Evolutionary conservation across 345 rosid genomes (phyloP), one percentile per base, ranked within the genome.

Genomic region (Arabis alpina): DNA sequence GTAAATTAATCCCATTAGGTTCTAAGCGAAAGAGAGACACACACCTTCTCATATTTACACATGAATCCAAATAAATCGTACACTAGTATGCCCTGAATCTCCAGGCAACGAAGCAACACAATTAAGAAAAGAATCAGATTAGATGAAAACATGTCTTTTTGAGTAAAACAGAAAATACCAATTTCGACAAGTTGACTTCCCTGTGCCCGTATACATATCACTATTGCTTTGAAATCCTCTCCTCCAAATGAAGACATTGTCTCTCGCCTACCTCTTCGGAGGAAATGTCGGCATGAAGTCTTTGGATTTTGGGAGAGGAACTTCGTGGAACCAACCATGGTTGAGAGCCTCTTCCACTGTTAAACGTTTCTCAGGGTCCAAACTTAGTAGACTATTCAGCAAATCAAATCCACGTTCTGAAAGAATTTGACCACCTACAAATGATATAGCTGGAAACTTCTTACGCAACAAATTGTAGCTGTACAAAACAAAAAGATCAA

Each of bases 321-420:
- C 89, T 75, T 93, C 97, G 2, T 0, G 64, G 72, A 93, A 93
- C 98, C 98, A 93, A 37, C 82, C 76, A 72, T 93, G 98, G 68
- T 85, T 79, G 15, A 88, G 84, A 11, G 98, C 97, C 23, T 65
- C 93, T 47, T 85, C 93, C 52, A 72, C 97, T 43, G 97, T 82
- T 75, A 93, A 67, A 77, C 96, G 80, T 89, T 83, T 86, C 75
- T 82, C 85, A 47, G 97, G 97, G 63, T 90, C 88, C 66, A 79
- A 90, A 5, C 85, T 80, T 49, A 93, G 66, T 75, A 93, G 85
- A 61, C 71, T 74, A 70, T 77, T 90, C 68, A 93, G 62, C 71
- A 93, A 77, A 80, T 93, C 98, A 42, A 86, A 90, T 53, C 98
- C 98, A 10, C 70, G 70, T 62, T 88, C 98, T 13, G 97, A 90